Percentiles rank a stretch among this genome's conserved stretches.
phyloP scores from a whole-genome alignment of 2,329 filamentous ascomycete species.

The Sclerotinia glacialis region DNA sequence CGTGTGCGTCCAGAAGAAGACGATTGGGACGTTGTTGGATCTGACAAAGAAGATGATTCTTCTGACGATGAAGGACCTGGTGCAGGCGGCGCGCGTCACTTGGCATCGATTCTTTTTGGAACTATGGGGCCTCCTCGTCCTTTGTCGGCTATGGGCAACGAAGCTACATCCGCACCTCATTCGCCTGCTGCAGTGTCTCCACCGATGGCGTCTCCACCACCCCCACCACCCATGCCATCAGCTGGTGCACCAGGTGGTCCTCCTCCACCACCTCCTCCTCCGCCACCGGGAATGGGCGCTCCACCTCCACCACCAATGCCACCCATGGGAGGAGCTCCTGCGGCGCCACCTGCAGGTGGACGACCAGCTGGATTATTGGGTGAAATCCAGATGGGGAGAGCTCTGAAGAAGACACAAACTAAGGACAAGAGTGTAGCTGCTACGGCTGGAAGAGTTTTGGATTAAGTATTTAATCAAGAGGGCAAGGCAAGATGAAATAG shows the following conservation, averaged over 20 bases:
- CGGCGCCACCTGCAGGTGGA: conserved; percentile 37
- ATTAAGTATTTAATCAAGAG: conserved; percentile 22
- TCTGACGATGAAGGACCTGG: conserved; percentile 75
- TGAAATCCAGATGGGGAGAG: conserved; percentile 77
- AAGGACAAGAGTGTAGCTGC: conserved; percentile 76
- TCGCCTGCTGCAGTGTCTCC: conserved; percentile 43
- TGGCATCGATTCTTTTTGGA: conserved; percentile 92
- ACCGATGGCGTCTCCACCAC: conserved; percentile 42
- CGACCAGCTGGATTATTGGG: conserved; percentile 66
- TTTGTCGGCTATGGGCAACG: conserved; percentile 76
- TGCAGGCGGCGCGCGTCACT: conserved; percentile 80
- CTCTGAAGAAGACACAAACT: conserved; percentile 83
- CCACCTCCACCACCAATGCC: conserved; percentile 45
- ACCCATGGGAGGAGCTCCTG: conserved; percentile 34
- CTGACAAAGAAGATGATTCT: conserved; percentile 70
- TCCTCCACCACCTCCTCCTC: conserved; percentile 40
- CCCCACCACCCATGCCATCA: conserved; percentile 47
- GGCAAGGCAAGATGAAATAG: not conserved
- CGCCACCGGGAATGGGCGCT: conserved; percentile 36
- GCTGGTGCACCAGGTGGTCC: conserved; percentile 44
- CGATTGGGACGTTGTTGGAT: conserved; percentile 80
- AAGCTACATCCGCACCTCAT: conserved; percentile 47
- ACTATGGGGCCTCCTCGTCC: conserved; percentile 94
- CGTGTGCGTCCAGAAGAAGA: conserved; percentile 63
- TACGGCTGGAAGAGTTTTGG: conserved; percentile 71